phyloP scores from a whole-genome alignment of 257 asterid genomes.

The Salvia rosmarinus region DNA sequence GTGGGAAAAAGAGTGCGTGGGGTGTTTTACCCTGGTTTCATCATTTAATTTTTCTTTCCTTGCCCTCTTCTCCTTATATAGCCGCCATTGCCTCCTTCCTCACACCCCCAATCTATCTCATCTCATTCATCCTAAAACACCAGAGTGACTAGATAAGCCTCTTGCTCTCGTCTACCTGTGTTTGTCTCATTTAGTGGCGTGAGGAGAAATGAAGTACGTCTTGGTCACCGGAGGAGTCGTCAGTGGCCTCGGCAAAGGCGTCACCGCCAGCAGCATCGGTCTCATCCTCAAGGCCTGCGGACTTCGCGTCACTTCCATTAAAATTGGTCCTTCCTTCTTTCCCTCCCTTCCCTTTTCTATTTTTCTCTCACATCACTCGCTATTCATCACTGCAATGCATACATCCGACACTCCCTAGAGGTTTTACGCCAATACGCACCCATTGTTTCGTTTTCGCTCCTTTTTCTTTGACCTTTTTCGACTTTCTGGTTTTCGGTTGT shows the following conservation, averaged over 20 bases:
- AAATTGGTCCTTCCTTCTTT: conserved; percentile 61
- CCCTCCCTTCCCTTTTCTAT: neutral
- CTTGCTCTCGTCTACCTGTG: neutral
- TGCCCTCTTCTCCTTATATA: conserved; percentile 46
- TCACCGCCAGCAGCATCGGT: conserved; percentile 95
- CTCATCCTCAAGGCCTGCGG: conserved; percentile 92
- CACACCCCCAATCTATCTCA: neutral
- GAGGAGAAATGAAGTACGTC: conserved; percentile 76
- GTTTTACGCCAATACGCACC: neutral
- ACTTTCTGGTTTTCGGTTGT: neutral
- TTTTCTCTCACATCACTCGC: neutral
- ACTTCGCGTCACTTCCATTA: conserved; percentile 85
- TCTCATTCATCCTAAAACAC: neutral
- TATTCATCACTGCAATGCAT: conserved; percentile 15
- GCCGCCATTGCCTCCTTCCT: conserved; percentile 66
- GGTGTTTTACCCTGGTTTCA: conserved; percentile 38
- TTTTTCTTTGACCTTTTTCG: no score
- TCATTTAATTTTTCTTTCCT: neutral
- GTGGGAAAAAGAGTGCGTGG: conserved; percentile 19
- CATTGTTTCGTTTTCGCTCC: neutral
- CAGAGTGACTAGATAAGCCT: neutral
- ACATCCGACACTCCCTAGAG: neutral
- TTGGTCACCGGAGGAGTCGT: conserved; percentile 97
- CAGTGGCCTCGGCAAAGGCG: conserved; percentile 96
- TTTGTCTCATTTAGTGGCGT: neutral